Evolutionary conservation across 2,329 filamentous ascomycete genomes (phyloP), one percentile per base, ranked within the genome.

Genomic region (Monosporascus sp.): DNA sequence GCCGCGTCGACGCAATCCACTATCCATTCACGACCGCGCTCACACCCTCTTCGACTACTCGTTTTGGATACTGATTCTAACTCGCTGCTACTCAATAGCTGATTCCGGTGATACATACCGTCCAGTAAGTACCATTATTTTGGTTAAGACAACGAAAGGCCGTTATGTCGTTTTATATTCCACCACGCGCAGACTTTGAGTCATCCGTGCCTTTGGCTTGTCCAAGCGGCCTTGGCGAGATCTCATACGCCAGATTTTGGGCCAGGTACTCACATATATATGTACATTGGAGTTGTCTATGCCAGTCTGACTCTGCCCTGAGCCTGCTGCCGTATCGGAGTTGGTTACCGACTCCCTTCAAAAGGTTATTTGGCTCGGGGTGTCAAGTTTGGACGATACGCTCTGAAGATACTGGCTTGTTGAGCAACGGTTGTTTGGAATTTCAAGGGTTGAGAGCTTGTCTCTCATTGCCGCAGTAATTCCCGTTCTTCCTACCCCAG

Each of bases 61-160:
- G 47, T 54, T 53, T 51, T 50, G 51, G 44, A 55, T 60, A 53
- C 55, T 54, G 50, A 56, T 68, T 75, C 73, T 79, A 73, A 76
- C 74, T 63, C 57, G 54, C 39, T 51, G 59, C 65, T 62, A 58
- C 58, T 69, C 60, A 71, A 65, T 70, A 83, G 81, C 81, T 69
- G 81, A 83, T 65, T 77, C 78, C 64, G 78, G 78, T 71, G 80
- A 84, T 66, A 83, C 73, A 60, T 84, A 83, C 70, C 79, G 81
- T 70, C 79, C 80, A 66, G 81, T 70, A 59, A 70, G 65, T 68
- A 36, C 37, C 45, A 38, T 22, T 37, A 22, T 50, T 50, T 22
- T 22, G 11, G 37, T 31, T n/a, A 20, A 27, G 25, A 24, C 25
- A 20, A 36, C 22, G 14, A 18, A 36, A 22, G 18, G 18, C 39